Base-by-base conservation (phyloP, 140 eudicot species). In the Anethum foeniculum region DNA sequence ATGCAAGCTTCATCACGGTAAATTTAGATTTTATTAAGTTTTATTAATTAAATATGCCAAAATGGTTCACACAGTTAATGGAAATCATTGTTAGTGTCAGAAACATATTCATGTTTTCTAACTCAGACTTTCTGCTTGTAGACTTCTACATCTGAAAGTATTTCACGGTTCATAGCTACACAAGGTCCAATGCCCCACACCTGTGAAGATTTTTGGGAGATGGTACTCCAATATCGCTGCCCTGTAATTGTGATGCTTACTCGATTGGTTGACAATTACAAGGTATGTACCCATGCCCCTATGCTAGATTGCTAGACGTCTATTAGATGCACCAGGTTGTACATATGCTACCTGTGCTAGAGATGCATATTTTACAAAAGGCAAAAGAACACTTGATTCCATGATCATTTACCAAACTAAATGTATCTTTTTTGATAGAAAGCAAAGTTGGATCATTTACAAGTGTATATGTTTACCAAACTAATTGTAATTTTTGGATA, bases 121-220 rank as follows among this genome's bases (percentile, higher is more conserved):
- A 68, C n/a, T 51, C 1, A 48, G 64, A 47, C 71, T 47, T 75
- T 82, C 48, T 82, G 78, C 73, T 47, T 84, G 86, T 84, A 93
- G 97, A 88, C 87, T 80, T 84, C 86, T 77, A 80, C 86, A 51
- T 76, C 91, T 69, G 95, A 86, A 87, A 84, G 74, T 81, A 86
- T 93, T 81, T 83, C 98, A 86, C 92, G 83, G 81, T 94, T 94
- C 88, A 94, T 94, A 84, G 98, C 98, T 32, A 94, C 98, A 64
- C 97, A 94, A 89, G 98, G 98, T 58, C 98, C 98, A 30, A 86
- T 92, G 27, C 89, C 96, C 16, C 90, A 88, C 77, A 94, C 98
- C 43, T 90, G 78, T 86, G 95, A 94, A 81, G 98, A 94, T 85
- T 92, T 94, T 81, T 92, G 98, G 98, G 94, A 92, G 80, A 94